Evolutionary conservation across 768 basidiomycete species (phyloP), one percentile per base, ranked within the genome.

Genomic region (Chalciporus sphaerocephalus): DNA sequence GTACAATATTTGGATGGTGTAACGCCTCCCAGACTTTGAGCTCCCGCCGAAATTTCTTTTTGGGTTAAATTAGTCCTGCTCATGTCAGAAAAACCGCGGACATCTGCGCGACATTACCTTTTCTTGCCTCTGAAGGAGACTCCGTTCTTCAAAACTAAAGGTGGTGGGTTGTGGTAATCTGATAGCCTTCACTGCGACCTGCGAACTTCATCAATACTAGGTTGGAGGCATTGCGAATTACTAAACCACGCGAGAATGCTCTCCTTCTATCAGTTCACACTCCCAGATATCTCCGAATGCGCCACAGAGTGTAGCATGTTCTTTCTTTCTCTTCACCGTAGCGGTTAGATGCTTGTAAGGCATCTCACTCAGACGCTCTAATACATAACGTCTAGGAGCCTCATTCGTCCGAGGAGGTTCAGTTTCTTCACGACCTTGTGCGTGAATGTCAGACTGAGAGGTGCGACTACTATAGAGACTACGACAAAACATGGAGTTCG

Each of bases 41-140:
- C 42, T 68, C 67, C 20, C 67, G 61, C 17, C 53, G 57, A n/a
- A 69, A 50, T 38, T 44, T 56, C 58, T 60, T 39, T 9, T 44
- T 23, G 10, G n/a, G 23, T n/a, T 30, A 15, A 18, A 17, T 30
- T 5, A 16, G 18, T 1, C 2, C 27, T 30, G 21, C n/a, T 25
- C 7, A 20, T 34, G 34, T 39, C 11, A 30, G 20, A 23, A 21
- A n/a, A 27, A 24, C 23, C 2, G 16, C 8, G 16, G 15, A 30
- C 2, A 24, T n/a, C 36, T 13, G 8, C 42, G 7, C 2, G 5
- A 18, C 12, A 12, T 16, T 46, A 61, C 58, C 53, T 56, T 61
- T 25, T 50, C 24, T 7, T 34, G 25, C 56, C 51, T 61, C 30
- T 50, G 18, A 6, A 21, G 25, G 44, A 34, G 18, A 15, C 5